Percentiles rank a stretch among this genome's conserved stretches.
phyloP scores from a whole-genome alignment of 768 basidiomycete genomes.

The Leucocoprinus birnbaumii region DNA sequence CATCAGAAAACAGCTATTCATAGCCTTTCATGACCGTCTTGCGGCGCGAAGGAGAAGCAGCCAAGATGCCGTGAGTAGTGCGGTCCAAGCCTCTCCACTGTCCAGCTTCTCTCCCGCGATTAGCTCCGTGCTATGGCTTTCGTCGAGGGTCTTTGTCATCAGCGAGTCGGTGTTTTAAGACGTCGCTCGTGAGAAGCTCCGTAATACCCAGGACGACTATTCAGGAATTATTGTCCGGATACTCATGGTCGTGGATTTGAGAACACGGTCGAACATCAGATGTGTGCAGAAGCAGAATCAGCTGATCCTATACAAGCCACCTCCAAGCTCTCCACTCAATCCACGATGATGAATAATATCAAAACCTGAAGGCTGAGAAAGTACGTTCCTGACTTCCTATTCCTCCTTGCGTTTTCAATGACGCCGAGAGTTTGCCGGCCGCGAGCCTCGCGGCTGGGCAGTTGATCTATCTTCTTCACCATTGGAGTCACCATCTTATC shows the following conservation, averaged over 20 bases:
- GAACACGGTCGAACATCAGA: background rate
- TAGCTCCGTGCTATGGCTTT: no score
- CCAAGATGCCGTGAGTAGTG: no score
- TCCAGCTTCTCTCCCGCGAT: no score
- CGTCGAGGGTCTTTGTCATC: no score
- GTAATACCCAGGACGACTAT: background rate
- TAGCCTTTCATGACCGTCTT: background rate
- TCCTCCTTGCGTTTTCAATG: background rate
- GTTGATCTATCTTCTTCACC: no score
- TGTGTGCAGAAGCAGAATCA: constrained; percentile 5
- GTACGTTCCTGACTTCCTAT: background rate
- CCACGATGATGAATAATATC: no score
- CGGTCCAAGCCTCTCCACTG: no score
- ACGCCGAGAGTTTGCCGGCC: background rate
- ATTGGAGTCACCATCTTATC: no score
- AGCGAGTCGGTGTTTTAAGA: background rate
- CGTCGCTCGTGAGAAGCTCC: background rate
- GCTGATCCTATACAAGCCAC: background rate
- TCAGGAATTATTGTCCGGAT: background rate
- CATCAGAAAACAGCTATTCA: no score
- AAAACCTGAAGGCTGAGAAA: background rate
- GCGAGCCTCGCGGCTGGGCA: background rate
- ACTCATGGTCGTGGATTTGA: background rate
- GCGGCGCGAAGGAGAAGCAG: no score
- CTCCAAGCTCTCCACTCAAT: background rate